Base-by-base conservation (phyloP, 164 flowering plant genomes). In the Liquidambar formosana region DNA sequence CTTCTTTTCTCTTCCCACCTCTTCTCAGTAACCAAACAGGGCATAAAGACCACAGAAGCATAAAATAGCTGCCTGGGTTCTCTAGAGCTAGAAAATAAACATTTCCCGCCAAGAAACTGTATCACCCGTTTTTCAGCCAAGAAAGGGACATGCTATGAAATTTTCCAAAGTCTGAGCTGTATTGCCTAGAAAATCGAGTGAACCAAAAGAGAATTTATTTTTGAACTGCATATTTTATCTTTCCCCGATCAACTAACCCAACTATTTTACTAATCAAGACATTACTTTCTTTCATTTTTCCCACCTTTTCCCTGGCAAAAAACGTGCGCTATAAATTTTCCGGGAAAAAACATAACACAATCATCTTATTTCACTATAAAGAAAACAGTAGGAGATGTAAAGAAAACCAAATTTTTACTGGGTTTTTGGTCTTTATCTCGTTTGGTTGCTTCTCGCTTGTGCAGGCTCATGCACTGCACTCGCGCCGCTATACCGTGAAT, bases 391-490 rank as follows among this genome's bases (percentile, higher is more conserved):
- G 10, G 8, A 38, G 27, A 33, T 23, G 10, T 1, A n/a, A 12
- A 27, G 45, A 38, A 52, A 54, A 15, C 6, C 21, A 14, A 33
- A 16, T 16, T 13, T 10, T 10, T 48, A n/a, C 46, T 26, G 15
- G 1, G 38, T 49, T 2, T 1, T 16, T 1, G 22, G 11, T 33
- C 22, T 61, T 67, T 57, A 78, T 78, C 76, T 64, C 67, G 68
- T 67, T 66, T 71, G 16, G 47, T 61, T 12, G 73, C 4, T 41
- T 73, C 80, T 27, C 62, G 65, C 58, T 65, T 80, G 63, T 56
- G 71, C 13, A 75, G 66, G 26, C 49, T 66, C 67, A 75, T 65
- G 82, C 79, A 70, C 66, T 71, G 79, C 68, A 79, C 58, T 43
- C 45, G 73, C 18, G 74, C 70, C 18, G 70, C 63, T 21, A 65